phyloP scores from a whole-genome alignment of 2,329 filamentous ascomycete species.

The Neoarthrinium moseri region DNA sequence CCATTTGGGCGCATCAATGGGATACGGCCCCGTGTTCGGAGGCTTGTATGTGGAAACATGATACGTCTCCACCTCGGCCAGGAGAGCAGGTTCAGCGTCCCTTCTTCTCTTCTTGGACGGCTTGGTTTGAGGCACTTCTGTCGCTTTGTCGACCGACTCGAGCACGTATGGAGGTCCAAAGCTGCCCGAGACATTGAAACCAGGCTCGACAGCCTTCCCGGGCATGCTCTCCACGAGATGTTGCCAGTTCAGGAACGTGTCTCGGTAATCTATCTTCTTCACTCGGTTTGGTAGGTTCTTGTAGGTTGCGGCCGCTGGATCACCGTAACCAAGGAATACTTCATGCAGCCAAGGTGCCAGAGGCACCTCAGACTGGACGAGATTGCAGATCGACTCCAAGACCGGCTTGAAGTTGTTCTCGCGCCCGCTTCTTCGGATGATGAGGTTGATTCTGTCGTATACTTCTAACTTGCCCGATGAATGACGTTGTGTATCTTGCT shows the following conservation, averaged over 20 bases:
- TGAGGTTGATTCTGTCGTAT: conserved; percentile 81
- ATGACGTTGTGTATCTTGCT: conserved; percentile 67
- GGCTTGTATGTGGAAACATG: conserved; percentile 89
- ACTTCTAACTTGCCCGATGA: conserved; percentile 71
- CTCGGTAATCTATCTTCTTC: conserved; percentile 80
- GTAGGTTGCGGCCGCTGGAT: conserved; percentile 84
- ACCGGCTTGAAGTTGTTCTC: conserved; percentile 98
- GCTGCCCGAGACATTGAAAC: conserved; percentile 66
- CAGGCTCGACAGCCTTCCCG: conserved; percentile 81
- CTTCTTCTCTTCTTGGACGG: conserved; percentile 85
- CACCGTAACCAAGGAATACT: conserved; percentile 95
- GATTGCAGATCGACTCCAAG: conserved; percentile 83
- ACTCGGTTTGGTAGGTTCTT: conserved; percentile 77
- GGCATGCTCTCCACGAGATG: conserved; percentile 88
- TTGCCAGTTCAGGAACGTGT: conserved; percentile 95
- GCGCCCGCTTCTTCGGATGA: conserved; percentile 77
- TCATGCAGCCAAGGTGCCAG: conserved; percentile 92
- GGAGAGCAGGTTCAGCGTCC: conserved; percentile 67
- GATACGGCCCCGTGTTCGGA: conserved; percentile 86
- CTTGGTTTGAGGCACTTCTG: conserved; percentile 50
- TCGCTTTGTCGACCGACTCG: conserved; percentile 59
- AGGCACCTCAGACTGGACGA: conserved; percentile 81
- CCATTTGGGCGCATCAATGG: conserved; percentile 74
- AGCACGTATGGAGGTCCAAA: conserved; percentile 89
- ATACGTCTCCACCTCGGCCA: conserved; percentile 64